These are phyloP conservation scores for Hydrangea macrophylla DNA, from an alignment of 148 eudicot genomes.

Conservation along the genomic window DNA sequence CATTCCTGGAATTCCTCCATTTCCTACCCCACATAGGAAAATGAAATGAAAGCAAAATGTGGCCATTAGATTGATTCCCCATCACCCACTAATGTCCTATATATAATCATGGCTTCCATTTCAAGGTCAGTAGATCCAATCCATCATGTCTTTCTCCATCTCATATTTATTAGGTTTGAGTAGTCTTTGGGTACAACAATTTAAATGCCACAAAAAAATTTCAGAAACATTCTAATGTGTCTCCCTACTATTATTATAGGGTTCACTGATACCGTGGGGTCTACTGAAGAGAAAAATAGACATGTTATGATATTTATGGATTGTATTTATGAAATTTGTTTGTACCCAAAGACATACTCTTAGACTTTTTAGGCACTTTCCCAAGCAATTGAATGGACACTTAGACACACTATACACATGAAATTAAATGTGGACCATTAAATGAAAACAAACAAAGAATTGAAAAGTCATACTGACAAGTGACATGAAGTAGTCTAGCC, in stretches of 20 bases:
- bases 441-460: neutral
- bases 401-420: no score
- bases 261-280: no score
- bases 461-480: neutral
- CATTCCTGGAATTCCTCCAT: slow-evolving; percentile 2
- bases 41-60: neutral
- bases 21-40: neutral
- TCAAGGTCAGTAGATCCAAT: neutral
- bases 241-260: no score
- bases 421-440: neutral
- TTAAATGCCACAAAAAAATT: no score
- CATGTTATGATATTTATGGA: no score
- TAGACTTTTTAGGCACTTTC: no score
- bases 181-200: no score
- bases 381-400: neutral
- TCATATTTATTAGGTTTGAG: no score
- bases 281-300: neutral
- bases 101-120: neutral
- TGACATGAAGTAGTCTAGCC: no score
- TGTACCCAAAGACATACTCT: no score
- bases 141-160: neutral
- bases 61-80: neutral
- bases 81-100: neutral
- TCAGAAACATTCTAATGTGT: no score
- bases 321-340: no score